These are phyloP conservation scores for Fusarium coicis DNA, from an alignment of 2,329 filamentous ascomycete genomes.

Conservation along the genomic window DNA sequence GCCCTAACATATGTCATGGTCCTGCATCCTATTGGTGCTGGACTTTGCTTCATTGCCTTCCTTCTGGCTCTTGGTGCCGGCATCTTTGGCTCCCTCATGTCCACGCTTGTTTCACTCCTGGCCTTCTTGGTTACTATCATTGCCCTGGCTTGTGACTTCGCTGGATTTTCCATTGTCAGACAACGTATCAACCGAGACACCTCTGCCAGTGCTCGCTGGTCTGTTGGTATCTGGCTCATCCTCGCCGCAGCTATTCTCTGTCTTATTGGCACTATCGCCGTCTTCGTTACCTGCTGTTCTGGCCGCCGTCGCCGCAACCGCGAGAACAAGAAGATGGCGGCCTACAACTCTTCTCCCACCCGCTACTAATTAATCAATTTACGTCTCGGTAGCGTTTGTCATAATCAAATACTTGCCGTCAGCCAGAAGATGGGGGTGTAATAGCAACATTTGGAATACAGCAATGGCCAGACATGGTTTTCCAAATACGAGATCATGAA, in stretches of 20 bases:
- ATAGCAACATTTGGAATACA: conserved; percentile 23
- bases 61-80: conserved; percentile 64
- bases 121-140: conserved; percentile 63
- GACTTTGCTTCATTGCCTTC: conserved; percentile 68
- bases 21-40: conserved; percentile 70
- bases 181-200: conserved; percentile 62
- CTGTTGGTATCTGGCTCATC: conserved; percentile 67
- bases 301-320: conserved; percentile 52
- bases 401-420: background rate
- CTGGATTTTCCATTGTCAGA: conserved; percentile 64
- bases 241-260: conserved; percentile 65
- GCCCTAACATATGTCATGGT: conserved; percentile 68
- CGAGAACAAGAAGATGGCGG: conserved; percentile 44
- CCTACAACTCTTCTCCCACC: conserved; percentile 35
- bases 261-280: conserved; percentile 65
- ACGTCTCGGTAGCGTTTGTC: background rate
- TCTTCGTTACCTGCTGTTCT: conserved; percentile 71
- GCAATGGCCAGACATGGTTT: conserved; percentile 2
- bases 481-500: conserved; percentile 30
- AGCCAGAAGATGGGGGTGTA: conserved; percentile 4
- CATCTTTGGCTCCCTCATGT: conserved; percentile 63
- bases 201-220: conserved; percentile 60
- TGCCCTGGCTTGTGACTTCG: conserved; percentile 66
- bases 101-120: conserved; percentile 61
- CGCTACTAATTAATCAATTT: conserved; percentile 18